phyloP scores from a whole-genome alignment of 768 basidiomycete genomes.

The Tricholoma bakamatsutake region DNA sequence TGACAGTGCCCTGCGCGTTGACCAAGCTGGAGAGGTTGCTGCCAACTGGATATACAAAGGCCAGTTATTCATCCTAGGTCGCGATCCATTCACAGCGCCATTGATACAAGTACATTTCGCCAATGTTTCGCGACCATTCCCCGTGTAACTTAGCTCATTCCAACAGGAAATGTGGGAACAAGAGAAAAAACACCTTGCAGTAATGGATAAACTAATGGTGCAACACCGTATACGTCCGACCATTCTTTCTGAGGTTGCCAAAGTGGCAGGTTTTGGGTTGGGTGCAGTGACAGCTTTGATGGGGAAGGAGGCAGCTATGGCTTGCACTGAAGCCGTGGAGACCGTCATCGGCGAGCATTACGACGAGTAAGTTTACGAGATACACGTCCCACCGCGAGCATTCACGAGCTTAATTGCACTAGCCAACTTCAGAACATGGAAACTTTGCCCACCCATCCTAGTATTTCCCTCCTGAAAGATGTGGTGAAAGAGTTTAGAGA shows the following conservation, averaged over 20 bases:
- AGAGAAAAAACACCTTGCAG: constrained; percentile 84
- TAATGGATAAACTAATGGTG: constrained; percentile 78
- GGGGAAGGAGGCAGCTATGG: constrained; percentile 95
- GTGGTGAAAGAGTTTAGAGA: constrained; percentile 84
- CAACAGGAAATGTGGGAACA: constrained; percentile 94
- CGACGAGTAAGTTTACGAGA: constrained; percentile 70
- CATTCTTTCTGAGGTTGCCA: constrained; percentile 75
- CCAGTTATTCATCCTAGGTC: constrained; percentile 69
- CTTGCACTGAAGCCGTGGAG: constrained; percentile 96
- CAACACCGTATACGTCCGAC: constrained; percentile 88
- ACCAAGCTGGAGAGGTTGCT: constrained; percentile 93
- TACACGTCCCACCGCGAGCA: background rate
- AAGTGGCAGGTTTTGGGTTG: constrained; percentile 80
- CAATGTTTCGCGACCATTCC: background rate
- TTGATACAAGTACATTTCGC: constrained; percentile 63
- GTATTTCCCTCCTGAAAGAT: constrained; percentile 64
- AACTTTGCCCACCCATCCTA: constrained; percentile 63
- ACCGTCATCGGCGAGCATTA: constrained; percentile 98
- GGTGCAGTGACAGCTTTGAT: constrained; percentile 82
- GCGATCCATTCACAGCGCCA: constrained; percentile 46
- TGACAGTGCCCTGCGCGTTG: constrained; percentile 75
- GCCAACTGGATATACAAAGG: constrained; percentile 96
- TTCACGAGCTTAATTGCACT: constrained; percentile 2
- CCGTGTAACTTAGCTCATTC: background rate
- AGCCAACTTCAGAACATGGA: constrained; percentile 83